These are phyloP conservation scores for Graphilbum sp. DNA, from an alignment of 2,329 filamentous ascomycete species.

Conservation along the genomic window DNA sequence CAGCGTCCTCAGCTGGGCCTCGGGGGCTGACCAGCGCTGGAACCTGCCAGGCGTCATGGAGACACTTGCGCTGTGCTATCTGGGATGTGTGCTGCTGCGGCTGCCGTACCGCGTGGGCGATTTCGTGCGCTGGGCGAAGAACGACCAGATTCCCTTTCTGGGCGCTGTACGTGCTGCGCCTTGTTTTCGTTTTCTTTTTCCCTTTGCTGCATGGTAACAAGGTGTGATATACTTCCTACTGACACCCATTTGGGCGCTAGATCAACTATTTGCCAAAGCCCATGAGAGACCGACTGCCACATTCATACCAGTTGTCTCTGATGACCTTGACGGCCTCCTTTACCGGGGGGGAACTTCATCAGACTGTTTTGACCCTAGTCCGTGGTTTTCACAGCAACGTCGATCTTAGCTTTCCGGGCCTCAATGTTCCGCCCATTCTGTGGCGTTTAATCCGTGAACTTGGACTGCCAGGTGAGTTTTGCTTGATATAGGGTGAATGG, in stretches of 20 bases:
- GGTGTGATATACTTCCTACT: no score
- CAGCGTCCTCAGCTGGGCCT: conserved; percentile 19
- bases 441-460: conserved; percentile 56
- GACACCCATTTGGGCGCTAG: conserved; percentile 18
- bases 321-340: conserved; percentile 31
- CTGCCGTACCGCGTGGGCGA: conserved; percentile 64
- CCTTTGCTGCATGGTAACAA: no score
- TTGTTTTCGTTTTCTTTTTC: no score
- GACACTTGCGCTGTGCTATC: conserved; percentile 61
- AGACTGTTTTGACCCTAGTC: conserved; percentile 42
- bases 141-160: conserved; percentile 55
- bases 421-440: conserved; percentile 55
- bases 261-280: conserved; percentile 41
- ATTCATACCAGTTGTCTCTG: conserved; percentile 41
- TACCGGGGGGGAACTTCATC: conserved; percentile 44
- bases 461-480: conserved; percentile 50
- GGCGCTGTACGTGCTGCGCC: conserved; percentile 33
- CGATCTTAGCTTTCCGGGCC: conserved; percentile 50
- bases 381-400: conserved; percentile 51
- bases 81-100: conserved; percentile 59
- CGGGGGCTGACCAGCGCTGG: conserved; percentile 29
- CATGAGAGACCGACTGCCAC: conserved; percentile 49
- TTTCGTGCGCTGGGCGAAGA: conserved; percentile 49
- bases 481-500: no score
- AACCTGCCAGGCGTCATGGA: conserved; percentile 54